A percentile compares a stretch with the other conserved stretches of the same genome.
Evolutionary conservation across 2,329 filamentous ascomycete species (phyloP).

Genomic region (Beauveria varroae): DNA sequence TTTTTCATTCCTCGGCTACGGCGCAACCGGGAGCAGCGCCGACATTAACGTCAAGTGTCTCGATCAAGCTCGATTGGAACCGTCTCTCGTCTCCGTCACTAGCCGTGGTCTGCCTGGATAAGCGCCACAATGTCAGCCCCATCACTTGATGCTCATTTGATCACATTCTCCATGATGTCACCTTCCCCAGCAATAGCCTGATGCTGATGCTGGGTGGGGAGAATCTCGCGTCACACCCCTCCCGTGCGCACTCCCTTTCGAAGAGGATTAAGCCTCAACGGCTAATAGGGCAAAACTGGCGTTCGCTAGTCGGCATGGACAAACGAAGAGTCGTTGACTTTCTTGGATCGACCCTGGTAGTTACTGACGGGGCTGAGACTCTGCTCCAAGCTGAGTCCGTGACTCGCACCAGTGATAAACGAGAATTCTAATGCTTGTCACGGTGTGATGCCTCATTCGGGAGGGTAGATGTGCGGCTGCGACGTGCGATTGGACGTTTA

Average conservation of each 20-base stretch:
- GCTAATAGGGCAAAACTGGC: background rate
- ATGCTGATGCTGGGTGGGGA: background rate
- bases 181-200: background rate
- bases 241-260: too few relatives aligned
- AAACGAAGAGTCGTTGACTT: background rate
- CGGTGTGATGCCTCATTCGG: background rate
- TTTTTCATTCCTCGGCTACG: background rate
- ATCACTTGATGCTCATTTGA: background rate
- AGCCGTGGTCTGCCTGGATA: background rate
- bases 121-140: background rate
- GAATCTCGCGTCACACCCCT: background rate
- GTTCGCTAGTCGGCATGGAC: background rate
- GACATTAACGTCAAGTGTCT: background rate
- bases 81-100: background rate
- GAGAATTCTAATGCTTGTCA: slow-evolving; percentile 10
- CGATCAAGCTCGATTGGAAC: background rate
- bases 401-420: background rate
- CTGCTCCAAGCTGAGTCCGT: background rate
- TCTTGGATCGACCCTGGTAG: background rate
- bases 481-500: background rate
- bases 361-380: background rate
- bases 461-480: background rate
- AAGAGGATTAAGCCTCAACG: background rate
- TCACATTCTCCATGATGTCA: background rate
- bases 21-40: background rate